Conservation (phyloP, 1,284 basidiomycete genomes). For the Naganishia liquefaciens region DNA sequence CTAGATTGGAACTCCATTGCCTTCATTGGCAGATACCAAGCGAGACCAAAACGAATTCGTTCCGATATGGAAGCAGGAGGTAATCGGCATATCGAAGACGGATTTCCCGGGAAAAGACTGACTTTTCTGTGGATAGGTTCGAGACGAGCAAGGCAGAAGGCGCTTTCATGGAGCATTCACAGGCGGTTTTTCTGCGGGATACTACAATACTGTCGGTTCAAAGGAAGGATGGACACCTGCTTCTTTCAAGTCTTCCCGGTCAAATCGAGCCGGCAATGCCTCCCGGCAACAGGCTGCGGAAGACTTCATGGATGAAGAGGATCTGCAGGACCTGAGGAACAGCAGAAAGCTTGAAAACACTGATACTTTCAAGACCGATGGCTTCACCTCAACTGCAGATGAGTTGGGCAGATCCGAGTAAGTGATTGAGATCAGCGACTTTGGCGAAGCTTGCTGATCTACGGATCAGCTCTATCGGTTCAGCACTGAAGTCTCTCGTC, state of each 20-base stretch:
- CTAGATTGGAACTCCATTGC: conserved; percentile 87
- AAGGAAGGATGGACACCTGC: conserved; percentile 96
- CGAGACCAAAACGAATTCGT: conserved; percentile 91
- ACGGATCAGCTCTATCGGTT: conserved; percentile 44
- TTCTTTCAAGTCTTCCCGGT: conserved; percentile 83
- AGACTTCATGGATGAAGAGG: conserved; percentile 99
- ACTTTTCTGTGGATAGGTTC: conserved; percentile 61
- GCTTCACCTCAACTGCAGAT: conserved; percentile 62
- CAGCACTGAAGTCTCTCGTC: conserved; percentile 52
- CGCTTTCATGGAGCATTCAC: conserved; percentile 97
- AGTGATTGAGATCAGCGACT: conserved; percentile 30
- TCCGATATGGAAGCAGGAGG: conserved; percentile 96
- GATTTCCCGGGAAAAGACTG: conserved; percentile 29
- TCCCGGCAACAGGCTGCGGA: conserved; percentile 61
- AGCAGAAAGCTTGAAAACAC: conserved; percentile 66
- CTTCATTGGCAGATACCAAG: conserved; percentile 76
- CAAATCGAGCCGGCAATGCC: conserved; percentile 65
- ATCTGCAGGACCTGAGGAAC: conserved; percentile 76
- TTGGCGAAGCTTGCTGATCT: conserved; percentile 6
- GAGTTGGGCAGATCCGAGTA: conserved; percentile 47
- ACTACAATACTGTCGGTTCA: conserved; percentile 93
- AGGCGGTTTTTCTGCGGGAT: conserved; percentile 95
- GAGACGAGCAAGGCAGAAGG: conserved; percentile 89
- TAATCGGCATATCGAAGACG: conserved; percentile 47
- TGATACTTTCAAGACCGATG: conserved; percentile 56